Evolutionary conservation across 2,329 filamentous ascomycete genomes (phyloP).

Genomic region (Leptographium lundbergii): DNA sequence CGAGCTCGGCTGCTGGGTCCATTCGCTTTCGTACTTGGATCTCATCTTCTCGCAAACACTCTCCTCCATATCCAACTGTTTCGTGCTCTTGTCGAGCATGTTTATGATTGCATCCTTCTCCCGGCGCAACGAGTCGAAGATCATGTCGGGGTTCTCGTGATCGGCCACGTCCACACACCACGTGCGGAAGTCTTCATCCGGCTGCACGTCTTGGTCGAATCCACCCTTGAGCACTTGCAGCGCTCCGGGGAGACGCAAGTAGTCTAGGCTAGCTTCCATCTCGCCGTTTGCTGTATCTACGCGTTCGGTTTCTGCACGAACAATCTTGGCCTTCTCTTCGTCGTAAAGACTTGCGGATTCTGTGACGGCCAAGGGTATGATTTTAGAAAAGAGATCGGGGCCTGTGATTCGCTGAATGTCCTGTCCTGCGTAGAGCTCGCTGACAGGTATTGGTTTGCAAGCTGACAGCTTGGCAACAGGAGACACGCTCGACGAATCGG

Average conservation of each 20-base stretch:
- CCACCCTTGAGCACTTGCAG: conserved; percentile 87
- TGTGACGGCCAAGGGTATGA: conserved; percentile 89
- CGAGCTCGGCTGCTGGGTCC: conserved; percentile 94
- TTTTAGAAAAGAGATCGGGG: conserved; percentile 91
- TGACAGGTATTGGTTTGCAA: conserved; percentile 93
- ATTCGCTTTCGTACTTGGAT: conserved; percentile 88
- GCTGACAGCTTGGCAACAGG: conserved; percentile 84
- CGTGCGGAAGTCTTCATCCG: conserved; percentile 80
- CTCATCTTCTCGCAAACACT: conserved; percentile 99
- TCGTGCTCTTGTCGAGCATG: conserved; percentile 66
- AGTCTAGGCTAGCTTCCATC: conserved; percentile 91
- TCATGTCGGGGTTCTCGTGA: conserved; percentile 64
- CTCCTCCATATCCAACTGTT: conserved; percentile 92
- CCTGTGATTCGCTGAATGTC: conserved; percentile 96
- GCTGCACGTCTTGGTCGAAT: conserved; percentile 75
- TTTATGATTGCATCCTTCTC: conserved; percentile 65
- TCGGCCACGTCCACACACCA: conserved; percentile 92
- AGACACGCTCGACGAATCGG: conserved; percentile 68
- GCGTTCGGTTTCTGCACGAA: conserved; percentile 84
- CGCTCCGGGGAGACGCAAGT: conserved; percentile 78
- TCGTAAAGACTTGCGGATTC: conserved; percentile 96
- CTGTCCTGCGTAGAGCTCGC: conserved; percentile 90
- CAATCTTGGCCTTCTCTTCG: conserved; percentile 93
- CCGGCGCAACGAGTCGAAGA: conserved; percentile 65
- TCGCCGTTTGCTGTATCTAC: conserved; percentile 89